A percentile compares a stretch with the other conserved stretches of the same genome.
phyloP scores from a whole-genome alignment of 345 rosid species.

The Ailanthus altissimus region DNA sequence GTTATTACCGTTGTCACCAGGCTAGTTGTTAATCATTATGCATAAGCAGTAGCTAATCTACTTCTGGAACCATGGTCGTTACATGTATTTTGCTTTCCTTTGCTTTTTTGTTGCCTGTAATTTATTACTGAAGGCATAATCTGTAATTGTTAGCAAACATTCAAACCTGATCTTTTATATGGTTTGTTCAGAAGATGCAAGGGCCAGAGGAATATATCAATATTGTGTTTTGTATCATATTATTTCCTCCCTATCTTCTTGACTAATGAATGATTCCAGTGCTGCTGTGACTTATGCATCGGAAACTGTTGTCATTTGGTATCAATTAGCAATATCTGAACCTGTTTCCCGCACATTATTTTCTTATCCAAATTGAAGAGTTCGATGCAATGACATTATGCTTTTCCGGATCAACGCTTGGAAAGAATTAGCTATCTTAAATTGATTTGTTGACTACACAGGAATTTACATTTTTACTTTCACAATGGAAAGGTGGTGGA shows the following conservation, averaged over 20 bases:
- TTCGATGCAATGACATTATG: background rate
- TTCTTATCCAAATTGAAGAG: background rate
- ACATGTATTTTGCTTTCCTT: background rate
- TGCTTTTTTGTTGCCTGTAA: background rate
- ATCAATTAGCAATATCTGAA: too few relatives aligned
- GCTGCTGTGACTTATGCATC: too few relatives aligned
- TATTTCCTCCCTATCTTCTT: background rate
- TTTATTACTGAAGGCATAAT: background rate
- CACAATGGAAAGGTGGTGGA: background rate
- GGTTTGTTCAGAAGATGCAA: constrained; percentile 1
- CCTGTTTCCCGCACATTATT: background rate
- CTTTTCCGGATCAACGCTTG: background rate
- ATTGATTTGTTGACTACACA: background rate
- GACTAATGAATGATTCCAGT: background rate
- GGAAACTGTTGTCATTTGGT: too few relatives aligned
- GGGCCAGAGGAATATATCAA: too few relatives aligned
- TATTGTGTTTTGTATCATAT: background rate
- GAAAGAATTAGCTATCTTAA: background rate
- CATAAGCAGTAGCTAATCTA: background rate
- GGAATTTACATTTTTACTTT: background rate
- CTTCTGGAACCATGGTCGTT: background rate
- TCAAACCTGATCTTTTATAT: background rate
- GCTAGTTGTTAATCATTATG: background rate
- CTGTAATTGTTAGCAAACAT: background rate
- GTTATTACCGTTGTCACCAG: background rate